Evolutionary conservation across 257 asterid genomes (phyloP).

Genomic region (Solanum piurae): DNA sequence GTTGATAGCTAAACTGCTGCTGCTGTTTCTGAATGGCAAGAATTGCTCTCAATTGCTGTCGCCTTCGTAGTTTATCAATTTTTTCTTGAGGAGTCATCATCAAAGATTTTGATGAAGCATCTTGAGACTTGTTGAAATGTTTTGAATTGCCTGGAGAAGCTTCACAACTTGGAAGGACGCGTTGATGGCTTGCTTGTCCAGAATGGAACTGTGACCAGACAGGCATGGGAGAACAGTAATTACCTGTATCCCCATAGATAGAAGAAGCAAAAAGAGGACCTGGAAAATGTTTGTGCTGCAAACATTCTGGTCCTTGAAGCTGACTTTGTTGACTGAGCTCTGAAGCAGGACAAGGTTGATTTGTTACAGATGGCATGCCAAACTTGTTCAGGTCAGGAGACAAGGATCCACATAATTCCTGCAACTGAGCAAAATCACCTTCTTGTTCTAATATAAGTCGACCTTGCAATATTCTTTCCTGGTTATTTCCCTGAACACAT

Average conservation of each 20-base stretch:
- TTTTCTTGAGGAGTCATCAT: conserved; percentile 86
- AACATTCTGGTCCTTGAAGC: conserved; percentile 29
- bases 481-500: conserved; percentile 37
- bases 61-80: conserved; percentile 72
- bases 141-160: conserved; percentile 28
- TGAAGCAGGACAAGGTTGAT: conserved; percentile 33
- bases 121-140: conserved; percentile 17
- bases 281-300: conserved; percentile 29
- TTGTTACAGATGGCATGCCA: conserved; percentile 32
- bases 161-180: conserved; percentile 24
- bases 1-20: conserved; percentile 56
- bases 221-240: conserved; percentile 30
- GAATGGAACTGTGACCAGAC: conserved; percentile 15
- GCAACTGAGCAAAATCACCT: conserved; percentile 25
- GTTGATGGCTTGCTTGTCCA: conserved; percentile 15
- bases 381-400: conserved; percentile 29
- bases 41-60: conserved; percentile 88
- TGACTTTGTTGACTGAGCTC: conserved; percentile 23
- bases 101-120: conserved; percentile 26
- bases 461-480: conserved; percentile 30
- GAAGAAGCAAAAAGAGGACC: conserved; percentile 39
- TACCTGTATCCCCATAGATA: conserved; percentile 29
- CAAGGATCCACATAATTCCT: conserved; percentile 32
- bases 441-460: conserved; percentile 31
- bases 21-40: conserved; percentile 85